Conservation (phyloP, 2,329 filamentous ascomycete genomes). For the Cordyceps javanica region DNA sequence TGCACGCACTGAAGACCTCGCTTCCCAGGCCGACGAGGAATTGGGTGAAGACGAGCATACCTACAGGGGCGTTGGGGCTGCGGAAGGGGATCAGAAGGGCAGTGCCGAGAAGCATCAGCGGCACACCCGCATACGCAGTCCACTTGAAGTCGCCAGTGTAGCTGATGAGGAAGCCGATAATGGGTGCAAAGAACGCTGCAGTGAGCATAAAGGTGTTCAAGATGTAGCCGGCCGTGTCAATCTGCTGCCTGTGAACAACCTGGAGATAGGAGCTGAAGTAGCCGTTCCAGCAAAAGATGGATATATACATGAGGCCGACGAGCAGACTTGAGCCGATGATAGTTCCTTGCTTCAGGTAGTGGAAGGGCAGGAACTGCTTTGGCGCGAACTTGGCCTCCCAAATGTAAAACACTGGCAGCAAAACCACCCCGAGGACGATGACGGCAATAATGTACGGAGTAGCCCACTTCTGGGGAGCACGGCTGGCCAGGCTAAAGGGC, state of each 20-base stretch:
- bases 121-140: constrained; percentile 33
- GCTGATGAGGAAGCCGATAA: constrained; percentile 40
- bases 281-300: constrained; percentile 38
- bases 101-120: constrained; percentile 36
- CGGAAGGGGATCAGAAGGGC: constrained; percentile 39
- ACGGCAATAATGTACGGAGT: constrained; percentile 39
- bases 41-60: constrained; percentile 50
- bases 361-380: constrained; percentile 50
- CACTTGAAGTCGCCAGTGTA: constrained; percentile 42
- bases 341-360: constrained; percentile 42
- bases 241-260: constrained; percentile 35
- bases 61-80: constrained; percentile 27
- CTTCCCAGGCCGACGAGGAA: constrained; percentile 45
- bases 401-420: constrained; percentile 43
- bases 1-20: constrained; percentile 35
- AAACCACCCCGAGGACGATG: constrained; percentile 43
- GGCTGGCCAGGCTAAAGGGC: constrained; percentile 38
- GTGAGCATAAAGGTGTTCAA: constrained; percentile 41
- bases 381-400: constrained; percentile 54
- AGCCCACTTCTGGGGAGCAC: constrained; percentile 33
- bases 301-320: constrained; percentile 33
- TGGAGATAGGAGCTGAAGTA: constrained; percentile 47
- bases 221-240: constrained; percentile 35
- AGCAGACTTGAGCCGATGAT: constrained; percentile 39
- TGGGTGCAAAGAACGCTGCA: constrained; percentile 37